phyloP scores from a whole-genome alignment of 805 yeast species.

The Lipomyces spencermartinsiae region DNA sequence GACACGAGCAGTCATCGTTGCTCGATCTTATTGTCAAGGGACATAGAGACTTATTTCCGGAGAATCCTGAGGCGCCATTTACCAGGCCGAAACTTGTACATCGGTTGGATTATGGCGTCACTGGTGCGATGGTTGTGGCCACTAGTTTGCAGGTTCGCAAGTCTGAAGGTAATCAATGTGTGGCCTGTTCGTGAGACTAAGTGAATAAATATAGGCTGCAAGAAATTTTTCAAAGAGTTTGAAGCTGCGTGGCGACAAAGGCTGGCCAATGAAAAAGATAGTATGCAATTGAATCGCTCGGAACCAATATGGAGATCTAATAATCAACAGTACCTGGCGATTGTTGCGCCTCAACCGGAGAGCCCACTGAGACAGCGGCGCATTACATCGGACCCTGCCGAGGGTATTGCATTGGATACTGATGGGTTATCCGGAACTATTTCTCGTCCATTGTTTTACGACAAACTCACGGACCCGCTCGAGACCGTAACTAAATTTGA shows the following conservation, averaged over 20 bases:
- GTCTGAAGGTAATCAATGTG: background rate
- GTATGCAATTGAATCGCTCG: slow-evolving; percentile 17
- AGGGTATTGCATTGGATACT: background rate
- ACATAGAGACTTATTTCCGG: slow-evolving; percentile 20
- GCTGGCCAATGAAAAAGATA: slow-evolving; percentile 32
- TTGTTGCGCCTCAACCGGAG: slow-evolving; percentile 9
- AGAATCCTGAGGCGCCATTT: slow-evolving; percentile 16
- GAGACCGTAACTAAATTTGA: slow-evolving; percentile 20
- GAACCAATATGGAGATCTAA: background rate
- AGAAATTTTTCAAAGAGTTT: slow-evolving; percentile 18
- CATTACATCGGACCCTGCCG: background rate
- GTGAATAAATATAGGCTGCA: slow-evolving; percentile 23
- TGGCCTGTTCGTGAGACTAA: background rate
- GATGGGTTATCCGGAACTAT: background rate
- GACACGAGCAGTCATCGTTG: slow-evolving; percentile 5
- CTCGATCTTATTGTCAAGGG: slow-evolving; percentile 14
- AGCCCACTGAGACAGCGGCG: slow-evolving; percentile 6
- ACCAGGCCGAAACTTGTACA: slow-evolving; percentile 34
- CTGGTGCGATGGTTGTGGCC: slow-evolving; percentile 36
- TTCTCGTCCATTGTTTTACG: background rate
- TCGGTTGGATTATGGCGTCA: slow-evolving; percentile 34
- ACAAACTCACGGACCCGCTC: background rate
- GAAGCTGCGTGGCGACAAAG: slow-evolving; percentile 29
- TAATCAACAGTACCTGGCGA: slow-evolving; percentile 18
- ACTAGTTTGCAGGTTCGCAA: slow-evolving; percentile 27